Percentiles rank a stretch among this genome's conserved stretches.
These are phyloP conservation scores for Plenodomus tracheiphilus DNA, from an alignment of 2,329 filamentous ascomycete species.

Conservation along the genomic window DNA sequence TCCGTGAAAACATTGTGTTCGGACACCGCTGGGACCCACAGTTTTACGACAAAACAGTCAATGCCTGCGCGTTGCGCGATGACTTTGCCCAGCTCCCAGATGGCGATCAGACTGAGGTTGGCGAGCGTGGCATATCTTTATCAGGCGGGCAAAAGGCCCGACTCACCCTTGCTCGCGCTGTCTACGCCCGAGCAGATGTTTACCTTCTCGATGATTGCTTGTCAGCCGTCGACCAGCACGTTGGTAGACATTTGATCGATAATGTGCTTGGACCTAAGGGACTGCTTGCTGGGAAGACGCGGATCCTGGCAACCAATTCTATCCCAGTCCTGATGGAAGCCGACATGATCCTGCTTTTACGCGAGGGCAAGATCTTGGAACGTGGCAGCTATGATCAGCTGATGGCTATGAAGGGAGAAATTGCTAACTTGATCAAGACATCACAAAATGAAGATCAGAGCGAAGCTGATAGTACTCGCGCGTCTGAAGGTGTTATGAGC, in stretches of 20 bases:
- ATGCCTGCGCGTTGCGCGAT: conserved; percentile 86
- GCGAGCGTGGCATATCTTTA: conserved; percentile 92
- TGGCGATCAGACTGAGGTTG: conserved; percentile 94
- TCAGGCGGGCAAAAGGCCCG: conserved; percentile 96
- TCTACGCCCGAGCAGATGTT: conserved; percentile 95
- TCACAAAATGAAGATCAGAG: conserved; percentile 60
- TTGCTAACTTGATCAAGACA: conserved; percentile 80
- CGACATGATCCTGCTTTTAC: conserved; percentile 83
- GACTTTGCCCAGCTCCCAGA: conserved; percentile 93
- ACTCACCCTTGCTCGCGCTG: conserved; percentile 86
- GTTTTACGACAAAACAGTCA: conserved; percentile 92
- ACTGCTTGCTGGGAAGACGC: conserved; percentile 80
- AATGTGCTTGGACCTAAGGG: conserved; percentile 87
- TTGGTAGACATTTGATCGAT: conserved; percentile 91
- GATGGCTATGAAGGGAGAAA: conserved; percentile 89
- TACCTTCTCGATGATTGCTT: conserved; percentile 93
- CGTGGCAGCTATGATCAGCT: conserved; percentile 89
- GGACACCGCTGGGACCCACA: conserved; percentile 90
- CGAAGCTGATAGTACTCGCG: conserved; percentile 49
- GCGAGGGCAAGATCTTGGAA: conserved; percentile 81
- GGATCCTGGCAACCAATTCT: conserved; percentile 91
- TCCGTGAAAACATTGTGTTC: conserved; percentile 96
- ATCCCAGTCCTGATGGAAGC: conserved; percentile 89
- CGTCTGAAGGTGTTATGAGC: conserved; percentile 61
- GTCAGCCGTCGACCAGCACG: conserved; percentile 97